Evolutionary conservation across 345 rosid genomes (phyloP).

Genomic region (Passiflora organensis): DNA sequence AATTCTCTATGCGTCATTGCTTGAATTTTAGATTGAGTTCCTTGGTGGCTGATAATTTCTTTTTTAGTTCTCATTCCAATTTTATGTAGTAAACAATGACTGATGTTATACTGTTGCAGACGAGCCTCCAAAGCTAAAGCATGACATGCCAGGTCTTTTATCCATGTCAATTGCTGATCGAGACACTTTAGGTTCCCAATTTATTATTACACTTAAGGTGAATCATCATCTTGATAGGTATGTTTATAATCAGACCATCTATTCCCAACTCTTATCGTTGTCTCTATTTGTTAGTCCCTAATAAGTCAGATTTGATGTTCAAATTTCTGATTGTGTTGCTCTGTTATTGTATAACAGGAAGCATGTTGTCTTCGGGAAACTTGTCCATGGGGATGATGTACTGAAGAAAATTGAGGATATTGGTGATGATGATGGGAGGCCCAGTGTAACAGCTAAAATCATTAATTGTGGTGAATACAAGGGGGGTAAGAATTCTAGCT

Average conservation of each 20-base stretch:
- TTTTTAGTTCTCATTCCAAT: no score
- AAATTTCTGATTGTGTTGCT: not conserved
- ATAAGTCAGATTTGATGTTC: not conserved
- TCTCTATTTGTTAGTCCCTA: no score
- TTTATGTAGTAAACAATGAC: slow-evolving; percentile 8
- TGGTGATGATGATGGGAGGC: slow-evolving; percentile 79
- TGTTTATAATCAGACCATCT: not conserved
- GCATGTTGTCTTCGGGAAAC: slow-evolving; percentile 82
- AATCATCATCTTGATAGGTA: slow-evolving; percentile 82
- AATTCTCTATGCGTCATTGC: no score
- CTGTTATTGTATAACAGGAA: slow-evolving; percentile 41
- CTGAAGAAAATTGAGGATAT: slow-evolving; percentile 75
- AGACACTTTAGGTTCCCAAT: slow-evolving; percentile 81
- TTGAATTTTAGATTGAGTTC: not conserved
- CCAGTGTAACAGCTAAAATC: slow-evolving; percentile 84
- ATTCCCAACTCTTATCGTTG: not conserved
- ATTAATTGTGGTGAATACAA: slow-evolving; percentile 73
- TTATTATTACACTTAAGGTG: slow-evolving; percentile 70
- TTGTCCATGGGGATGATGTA: slow-evolving; percentile 74
- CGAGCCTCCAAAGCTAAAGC: slow-evolving; percentile 75
- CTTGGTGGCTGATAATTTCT: not conserved
- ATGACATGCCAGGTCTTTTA: slow-evolving; percentile 75
- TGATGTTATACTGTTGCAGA: slow-evolving; percentile 44
- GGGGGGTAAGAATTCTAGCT: slow-evolving; percentile 21
- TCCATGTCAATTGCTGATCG: slow-evolving; percentile 81